These are phyloP conservation scores for Biancaea sappan DNA, from an alignment of 306 rosid genomes.

Conservation along the genomic window DNA sequence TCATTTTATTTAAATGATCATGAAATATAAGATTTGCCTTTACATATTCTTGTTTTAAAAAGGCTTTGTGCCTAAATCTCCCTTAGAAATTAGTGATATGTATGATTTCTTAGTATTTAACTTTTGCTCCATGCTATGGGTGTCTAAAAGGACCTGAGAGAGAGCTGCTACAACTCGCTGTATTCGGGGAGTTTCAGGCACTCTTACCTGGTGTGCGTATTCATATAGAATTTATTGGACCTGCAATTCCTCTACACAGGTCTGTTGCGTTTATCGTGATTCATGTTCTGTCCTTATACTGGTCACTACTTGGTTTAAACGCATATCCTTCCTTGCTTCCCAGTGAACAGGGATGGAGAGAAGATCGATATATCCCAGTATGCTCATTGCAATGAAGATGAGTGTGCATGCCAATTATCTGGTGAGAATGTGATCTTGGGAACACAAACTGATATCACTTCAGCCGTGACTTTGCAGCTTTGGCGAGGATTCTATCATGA, in stretches of 20 bases:
- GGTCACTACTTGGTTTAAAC: constrained; percentile 31
- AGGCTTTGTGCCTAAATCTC: constrained; percentile 3
- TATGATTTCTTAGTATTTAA: neutral
- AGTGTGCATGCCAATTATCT: constrained; percentile 67
- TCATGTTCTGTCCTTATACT: constrained; percentile 12
- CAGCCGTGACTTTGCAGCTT: constrained; percentile 64
- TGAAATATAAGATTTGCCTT: neutral
- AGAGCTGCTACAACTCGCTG: constrained; percentile 80
- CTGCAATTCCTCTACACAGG: constrained; percentile 77
- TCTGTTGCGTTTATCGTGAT: constrained; percentile 38
- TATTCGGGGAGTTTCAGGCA: constrained; percentile 74
- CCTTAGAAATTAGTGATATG: constrained; percentile 15
- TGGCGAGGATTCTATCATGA: constrained; percentile 84
- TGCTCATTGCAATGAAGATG: constrained; percentile 54
- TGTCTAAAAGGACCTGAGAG: constrained; percentile 79
- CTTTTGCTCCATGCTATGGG: constrained; percentile 24
- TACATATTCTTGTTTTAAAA: constrained; percentile 2
- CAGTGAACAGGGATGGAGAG: constrained; percentile 75
- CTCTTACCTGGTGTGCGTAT: constrained; percentile 71
- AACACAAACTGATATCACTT: constrained; percentile 31
- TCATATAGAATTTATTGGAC: constrained; percentile 82
- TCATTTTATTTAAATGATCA: constrained; percentile 8
- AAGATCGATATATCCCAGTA: constrained; percentile 52
- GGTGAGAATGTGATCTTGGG: constrained; percentile 37
- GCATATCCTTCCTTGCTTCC: constrained; percentile 31